These are phyloP conservation scores for Erysimum cheiri DNA, from an alignment of 441 rosid genomes.

Conservation along the genomic window DNA sequence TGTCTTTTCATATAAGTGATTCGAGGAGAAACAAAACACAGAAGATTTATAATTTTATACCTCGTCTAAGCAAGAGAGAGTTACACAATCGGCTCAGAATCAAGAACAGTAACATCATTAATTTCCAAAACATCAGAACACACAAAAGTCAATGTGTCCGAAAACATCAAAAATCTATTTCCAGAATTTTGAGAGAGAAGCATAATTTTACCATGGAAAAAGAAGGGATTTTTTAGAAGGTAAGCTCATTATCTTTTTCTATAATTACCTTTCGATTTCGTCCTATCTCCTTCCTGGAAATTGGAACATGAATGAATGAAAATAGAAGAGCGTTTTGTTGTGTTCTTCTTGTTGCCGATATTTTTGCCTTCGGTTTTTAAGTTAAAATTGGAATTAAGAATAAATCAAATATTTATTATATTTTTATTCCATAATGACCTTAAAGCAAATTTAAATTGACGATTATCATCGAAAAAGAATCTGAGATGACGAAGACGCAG, in stretches of 20 bases:
- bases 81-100: constrained; percentile 14
- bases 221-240: not conserved
- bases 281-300: constrained; percentile 32
- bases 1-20: constrained; percentile 5
- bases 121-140: constrained; percentile 28
- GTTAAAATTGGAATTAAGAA: constrained; percentile 5
- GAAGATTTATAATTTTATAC: not conserved
- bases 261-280: constrained; percentile 34
- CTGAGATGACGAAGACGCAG: constrained; percentile 41
- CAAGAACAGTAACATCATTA: constrained; percentile 25
- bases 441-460: constrained; percentile 16
- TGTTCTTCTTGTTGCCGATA: constrained; percentile 38
- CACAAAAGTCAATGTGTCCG: constrained; percentile 29
- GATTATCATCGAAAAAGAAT: constrained; percentile 32
- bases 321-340: constrained; percentile 29
- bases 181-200: constrained; percentile 5
- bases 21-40: constrained; percentile 10
- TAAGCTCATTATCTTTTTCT: not conserved
- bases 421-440: constrained; percentile 29
- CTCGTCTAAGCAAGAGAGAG: constrained; percentile 16
- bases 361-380: constrained; percentile 25
- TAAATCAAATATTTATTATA: not conserved
- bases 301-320: constrained; percentile 26
- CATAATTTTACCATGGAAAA: not conserved
- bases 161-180: constrained; percentile 3